phyloP scores from a whole-genome alignment of 371 early-diverging fungal species.

The Saksenaea vasiformis region DNA sequence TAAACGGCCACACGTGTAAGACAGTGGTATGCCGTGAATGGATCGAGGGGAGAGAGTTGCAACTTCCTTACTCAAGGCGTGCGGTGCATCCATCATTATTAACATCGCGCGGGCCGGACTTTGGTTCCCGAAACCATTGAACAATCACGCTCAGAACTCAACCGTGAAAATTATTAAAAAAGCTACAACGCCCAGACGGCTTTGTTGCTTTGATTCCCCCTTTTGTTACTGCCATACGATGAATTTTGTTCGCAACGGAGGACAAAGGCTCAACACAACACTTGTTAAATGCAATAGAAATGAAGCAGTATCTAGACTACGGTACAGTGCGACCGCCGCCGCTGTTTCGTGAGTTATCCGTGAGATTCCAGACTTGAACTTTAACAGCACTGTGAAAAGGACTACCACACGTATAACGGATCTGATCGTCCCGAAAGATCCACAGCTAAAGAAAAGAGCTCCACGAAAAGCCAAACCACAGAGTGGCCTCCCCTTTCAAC shows the following conservation, averaged over 20 bases:
- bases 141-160: too few species aligned
- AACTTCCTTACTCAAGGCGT: too few species aligned
- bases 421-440: not conserved
- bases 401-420: not conserved
- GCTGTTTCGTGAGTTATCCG: not conserved
- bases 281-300: not conserved
- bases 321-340: not conserved
- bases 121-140: too few species aligned
- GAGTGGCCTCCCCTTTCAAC: not conserved
- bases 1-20: too few species aligned
- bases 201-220: not conserved
- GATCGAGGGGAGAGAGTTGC: too few species aligned
- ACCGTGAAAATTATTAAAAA: too few species aligned
- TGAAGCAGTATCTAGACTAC: not conserved
- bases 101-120: too few species aligned
- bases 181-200: too few species aligned
- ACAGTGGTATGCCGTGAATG: too few species aligned
- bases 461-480: not conserved
- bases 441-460: not conserved
- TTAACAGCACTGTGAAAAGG: not conserved
- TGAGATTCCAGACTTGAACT: not conserved
- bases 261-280: not conserved
- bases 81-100: too few species aligned
- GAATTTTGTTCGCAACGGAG: conserved; percentile 1
- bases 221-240: not conserved